Base-by-base conservation (phyloP, 1,139 yeast genomes). In the Debaryomyces sp. region DNA sequence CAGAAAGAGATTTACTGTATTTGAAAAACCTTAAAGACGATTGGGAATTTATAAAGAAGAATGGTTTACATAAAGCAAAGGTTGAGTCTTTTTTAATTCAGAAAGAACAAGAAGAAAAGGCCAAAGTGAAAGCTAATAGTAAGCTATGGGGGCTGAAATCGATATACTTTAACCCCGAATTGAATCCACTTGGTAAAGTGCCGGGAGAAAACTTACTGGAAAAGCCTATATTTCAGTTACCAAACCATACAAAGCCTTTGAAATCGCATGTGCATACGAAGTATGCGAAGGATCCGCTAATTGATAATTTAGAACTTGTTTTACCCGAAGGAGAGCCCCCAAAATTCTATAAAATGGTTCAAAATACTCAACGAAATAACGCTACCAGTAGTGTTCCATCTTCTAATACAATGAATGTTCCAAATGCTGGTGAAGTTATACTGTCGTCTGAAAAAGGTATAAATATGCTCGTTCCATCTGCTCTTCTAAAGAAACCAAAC, bases 131-230 rank as follows among this genome's bases (percentile, higher is more conserved):
- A 32, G 64, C 60, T n/a, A 53, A 52, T 15, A 58, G 55, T 3
- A 71, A 66, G 48, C 63, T 73, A 21, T 70, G 73, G 70, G 80
- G 79, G 1, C 59, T 51, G 47, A 57, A 70, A 39, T 74, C 79
- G 2, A 62, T 75, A 1, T 76, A 69, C 51, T 76, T 74, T 56
- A 76, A 76, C 52, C 78, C 80, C 4, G 81, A 76, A 52, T 57
- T 76, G 37, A 76, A 76, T 47, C 80, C 81, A 3, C 58, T 75
- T 17, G 81, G 81, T 0, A 73, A 72, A 48, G 74, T 73, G 0
- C 81, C 81, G 0, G 49, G 55, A n/a, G 34, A 29, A 15, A 50
- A 41, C 13, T 45, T 49, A 12, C 44, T 50, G 8, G 39, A n/a
- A 24, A 43, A 32, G n/a, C 41, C 53, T 2, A 34, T 41, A 1